These are phyloP conservation scores for Anthracocystis panici-leucophaei DNA, from an alignment of 1,284 basidiomycete species.

Conservation along the genomic window DNA sequence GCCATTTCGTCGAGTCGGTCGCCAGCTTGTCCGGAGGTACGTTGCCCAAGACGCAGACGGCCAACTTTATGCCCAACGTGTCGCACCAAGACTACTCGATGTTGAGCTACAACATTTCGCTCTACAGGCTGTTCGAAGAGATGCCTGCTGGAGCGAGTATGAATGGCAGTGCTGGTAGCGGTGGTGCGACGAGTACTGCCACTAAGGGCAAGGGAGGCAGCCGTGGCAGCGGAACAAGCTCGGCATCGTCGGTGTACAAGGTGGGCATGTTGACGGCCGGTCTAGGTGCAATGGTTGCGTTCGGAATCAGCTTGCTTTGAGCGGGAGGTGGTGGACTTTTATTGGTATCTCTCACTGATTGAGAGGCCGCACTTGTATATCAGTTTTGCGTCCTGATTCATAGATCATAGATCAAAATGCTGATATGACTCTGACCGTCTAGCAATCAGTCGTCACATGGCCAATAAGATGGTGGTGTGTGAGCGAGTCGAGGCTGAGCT, in stretches of 20 bases:
- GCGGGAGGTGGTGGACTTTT: neutral
- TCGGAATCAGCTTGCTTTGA: slow-evolving; percentile 24
- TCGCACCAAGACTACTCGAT: slow-evolving; percentile 66
- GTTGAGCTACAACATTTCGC: slow-evolving; percentile 50
- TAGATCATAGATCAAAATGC: neutral
- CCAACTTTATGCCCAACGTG: slow-evolving; percentile 58
- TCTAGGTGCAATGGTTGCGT: slow-evolving; percentile 9
- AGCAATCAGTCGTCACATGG: neutral
- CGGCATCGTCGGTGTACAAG: neutral
- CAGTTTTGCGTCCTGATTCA: no score
- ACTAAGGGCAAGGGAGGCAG: slow-evolving; percentile 3
- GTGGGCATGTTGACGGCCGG: slow-evolving; percentile 6
- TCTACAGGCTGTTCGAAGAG: slow-evolving; percentile 58
- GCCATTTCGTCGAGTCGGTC: slow-evolving; percentile 48
- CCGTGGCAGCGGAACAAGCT: neutral
- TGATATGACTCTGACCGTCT: neutral
- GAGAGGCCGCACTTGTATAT: neutral
- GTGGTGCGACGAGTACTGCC: neutral
- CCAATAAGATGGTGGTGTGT: neutral
- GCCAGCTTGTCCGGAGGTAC: slow-evolving; percentile 21
- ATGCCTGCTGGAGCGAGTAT: slow-evolving; percentile 16
- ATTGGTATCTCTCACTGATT: neutral
- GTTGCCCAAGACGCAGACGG: slow-evolving; percentile 55
- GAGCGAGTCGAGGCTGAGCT: neutral
- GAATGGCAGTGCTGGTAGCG: neutral